Conservation (phyloP, 1,284 basidiomycete species). For the Trametes polyzona region DNA sequence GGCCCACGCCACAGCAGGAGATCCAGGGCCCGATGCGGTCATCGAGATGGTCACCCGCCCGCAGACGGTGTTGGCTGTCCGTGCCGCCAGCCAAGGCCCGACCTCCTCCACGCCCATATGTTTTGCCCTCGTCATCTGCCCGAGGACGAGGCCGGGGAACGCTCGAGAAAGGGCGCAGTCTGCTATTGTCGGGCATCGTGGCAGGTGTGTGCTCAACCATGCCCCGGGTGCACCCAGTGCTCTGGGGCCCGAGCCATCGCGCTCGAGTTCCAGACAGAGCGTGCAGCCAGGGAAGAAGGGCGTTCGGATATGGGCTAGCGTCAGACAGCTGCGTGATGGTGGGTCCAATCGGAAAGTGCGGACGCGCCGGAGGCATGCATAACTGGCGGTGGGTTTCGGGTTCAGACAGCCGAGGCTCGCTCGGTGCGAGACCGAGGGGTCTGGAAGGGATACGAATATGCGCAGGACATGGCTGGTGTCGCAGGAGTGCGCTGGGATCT, state of each 20-base stretch:
- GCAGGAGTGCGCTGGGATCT: no score
- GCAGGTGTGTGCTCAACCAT: not conserved
- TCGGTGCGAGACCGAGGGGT: no score
- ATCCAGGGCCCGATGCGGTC: no score
- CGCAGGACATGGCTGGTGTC: no score
- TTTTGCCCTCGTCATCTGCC: not conserved
- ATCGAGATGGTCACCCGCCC: constrained; percentile 4
- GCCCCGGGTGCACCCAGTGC: not conserved
- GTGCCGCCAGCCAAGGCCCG: not conserved
- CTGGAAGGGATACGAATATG: no score
- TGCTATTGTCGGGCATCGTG: not conserved
- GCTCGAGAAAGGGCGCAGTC: not conserved
- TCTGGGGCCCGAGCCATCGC: not conserved
- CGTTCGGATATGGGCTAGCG: constrained; percentile 10
- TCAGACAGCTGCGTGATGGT: constrained; percentile 3
- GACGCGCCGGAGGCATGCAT: not conserved
- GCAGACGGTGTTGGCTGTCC: constrained; percentile 2
- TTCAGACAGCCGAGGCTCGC: not conserved
- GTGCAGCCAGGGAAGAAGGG: not conserved
- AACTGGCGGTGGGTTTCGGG: constrained; percentile 2
- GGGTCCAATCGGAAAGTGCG: not conserved
- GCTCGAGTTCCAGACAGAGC: no score
- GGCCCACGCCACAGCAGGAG: no score
- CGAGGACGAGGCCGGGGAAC: not conserved
- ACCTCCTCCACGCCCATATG: not conserved